Conservation (phyloP, 345 rosid genomes). For the Combretum micranthum region DNA sequence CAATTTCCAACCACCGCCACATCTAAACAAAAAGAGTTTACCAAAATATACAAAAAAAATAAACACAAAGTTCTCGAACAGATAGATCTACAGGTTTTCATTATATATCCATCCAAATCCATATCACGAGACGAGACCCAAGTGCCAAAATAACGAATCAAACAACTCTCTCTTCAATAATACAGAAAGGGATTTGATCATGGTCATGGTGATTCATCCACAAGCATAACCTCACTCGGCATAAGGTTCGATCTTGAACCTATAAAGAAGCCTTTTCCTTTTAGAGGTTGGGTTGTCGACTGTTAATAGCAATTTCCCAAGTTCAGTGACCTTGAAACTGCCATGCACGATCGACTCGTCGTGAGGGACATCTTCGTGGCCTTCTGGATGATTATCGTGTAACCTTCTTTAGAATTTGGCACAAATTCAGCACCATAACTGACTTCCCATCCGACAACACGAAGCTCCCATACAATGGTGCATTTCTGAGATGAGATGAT, state of each 20-base stretch:
- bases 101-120: too few relatives aligned
- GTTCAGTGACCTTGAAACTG: constrained; percentile 61
- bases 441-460: constrained; percentile 94
- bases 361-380: constrained; percentile 52
- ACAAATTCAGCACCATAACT: constrained; percentile 75
- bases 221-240: constrained; percentile 28
- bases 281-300: constrained; percentile 79
- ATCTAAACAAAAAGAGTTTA: too few relatives aligned
- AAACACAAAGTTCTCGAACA: too few relatives aligned
- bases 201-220: too few relatives aligned
- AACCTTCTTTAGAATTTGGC: constrained; percentile 58
- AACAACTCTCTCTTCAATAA: too few relatives aligned
- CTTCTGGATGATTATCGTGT: constrained; percentile 66
- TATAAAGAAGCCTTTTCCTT: constrained; percentile 88
- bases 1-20: too few relatives aligned
- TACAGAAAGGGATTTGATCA: too few relatives aligned
- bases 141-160: too few relatives aligned
- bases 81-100: too few relatives aligned
- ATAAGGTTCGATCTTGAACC: constrained; percentile 69
- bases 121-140: too few relatives aligned
- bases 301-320: constrained; percentile 70
- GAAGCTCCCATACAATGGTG: constrained; percentile 71
- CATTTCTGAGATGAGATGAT: constrained; percentile 43
- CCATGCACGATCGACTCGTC: constrained; percentile 67
- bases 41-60: too few relatives aligned